Evolutionary conservation across 345 rosid genomes (phyloP).

Genomic region (Carallia brachiata): DNA sequence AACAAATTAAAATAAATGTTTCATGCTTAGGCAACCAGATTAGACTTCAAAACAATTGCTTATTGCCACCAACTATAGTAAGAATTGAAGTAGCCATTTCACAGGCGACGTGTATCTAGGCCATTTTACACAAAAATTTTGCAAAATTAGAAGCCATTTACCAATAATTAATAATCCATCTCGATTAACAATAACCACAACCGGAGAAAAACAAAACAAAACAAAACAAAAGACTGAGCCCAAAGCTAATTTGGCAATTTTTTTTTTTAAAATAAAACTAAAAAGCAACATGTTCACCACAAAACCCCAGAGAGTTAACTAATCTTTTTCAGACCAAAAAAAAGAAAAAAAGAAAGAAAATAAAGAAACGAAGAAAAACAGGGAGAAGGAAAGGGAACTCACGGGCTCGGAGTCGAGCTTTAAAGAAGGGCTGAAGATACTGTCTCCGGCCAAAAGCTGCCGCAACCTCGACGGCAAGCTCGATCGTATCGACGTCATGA

Average conservation of each 20-base stretch:
- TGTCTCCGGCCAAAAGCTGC: conserved; percentile 87
- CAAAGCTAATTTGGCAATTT: no score
- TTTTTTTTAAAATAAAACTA: not conserved
- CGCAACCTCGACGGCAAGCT: conserved; percentile 87
- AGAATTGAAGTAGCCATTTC: no score
- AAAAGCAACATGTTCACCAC: not conserved
- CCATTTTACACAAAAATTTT: no score
- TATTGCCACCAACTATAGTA: no score
- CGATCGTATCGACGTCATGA: conserved; percentile 78
- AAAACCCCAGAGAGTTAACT: not conserved
- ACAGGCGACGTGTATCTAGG: no score
- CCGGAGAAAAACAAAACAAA: no score
- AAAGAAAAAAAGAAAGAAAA: not conserved
- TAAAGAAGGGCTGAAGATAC: conserved; percentile 65
- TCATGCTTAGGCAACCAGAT: not conserved
- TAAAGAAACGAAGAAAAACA: not conserved
- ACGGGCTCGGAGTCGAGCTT: conserved; percentile 87
- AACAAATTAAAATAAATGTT: not conserved
- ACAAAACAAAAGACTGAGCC: no score
- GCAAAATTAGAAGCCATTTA: no score
- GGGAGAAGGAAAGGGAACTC: conserved; percentile 27
- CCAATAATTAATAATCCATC: no score
- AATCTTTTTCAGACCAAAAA: conserved; percentile 1
- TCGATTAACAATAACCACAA: no score
- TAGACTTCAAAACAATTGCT: not conserved